Evolutionary conservation across 2,329 filamentous ascomycete species (phyloP), one percentile per base, ranked within the genome.

Genomic region (Cladosporium sp.): DNA sequence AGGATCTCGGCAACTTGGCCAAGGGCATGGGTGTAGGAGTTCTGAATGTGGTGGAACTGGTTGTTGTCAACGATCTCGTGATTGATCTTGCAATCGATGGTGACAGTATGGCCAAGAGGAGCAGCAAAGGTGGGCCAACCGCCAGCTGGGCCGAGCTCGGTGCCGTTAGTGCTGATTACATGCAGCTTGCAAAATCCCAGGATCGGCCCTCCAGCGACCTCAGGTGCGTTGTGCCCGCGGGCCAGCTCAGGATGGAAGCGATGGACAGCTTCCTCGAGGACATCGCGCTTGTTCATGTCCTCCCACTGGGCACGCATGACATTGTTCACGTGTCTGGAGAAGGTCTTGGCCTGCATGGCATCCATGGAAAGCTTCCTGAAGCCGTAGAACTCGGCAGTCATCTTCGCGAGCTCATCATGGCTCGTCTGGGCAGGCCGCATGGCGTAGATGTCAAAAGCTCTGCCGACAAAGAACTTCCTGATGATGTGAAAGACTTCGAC

Each of bases 221-320:
- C 25, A 25, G 25, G 25, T 3, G 25, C 25, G 25, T 25, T 25
- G 25, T 25, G 25, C 25, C 25, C 25, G 25, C 25, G 25, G 25
- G 25, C 25, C 25, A 12, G 30, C 38, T 40, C 6, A n/a, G 38
- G 6, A 17, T 19, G 15, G 38, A 12, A 19, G 17, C 15, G 38
- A 73, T 58, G 76, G 73, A 61, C 76, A 71, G 63, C 75, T 74
- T 59, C 71, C 69, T 60, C 60, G 62, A 45, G 67, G 66, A 58
- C 38, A 12, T 56, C 22, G 14, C 51, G 38, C 15, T 36, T 34
- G 22, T 25, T 14, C 7, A 30, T 14, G 12, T 39, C 5, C 15
- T 22, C 52, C 36, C 36, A 59, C 25, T 37, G 45, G 19, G 30
- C 3, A 34, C 30, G 30, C 30, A 51, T 30, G 37, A 51, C 47